Evolutionary conservation across 805 yeast species (phyloP).

Genomic region (Candida pini): DNA sequence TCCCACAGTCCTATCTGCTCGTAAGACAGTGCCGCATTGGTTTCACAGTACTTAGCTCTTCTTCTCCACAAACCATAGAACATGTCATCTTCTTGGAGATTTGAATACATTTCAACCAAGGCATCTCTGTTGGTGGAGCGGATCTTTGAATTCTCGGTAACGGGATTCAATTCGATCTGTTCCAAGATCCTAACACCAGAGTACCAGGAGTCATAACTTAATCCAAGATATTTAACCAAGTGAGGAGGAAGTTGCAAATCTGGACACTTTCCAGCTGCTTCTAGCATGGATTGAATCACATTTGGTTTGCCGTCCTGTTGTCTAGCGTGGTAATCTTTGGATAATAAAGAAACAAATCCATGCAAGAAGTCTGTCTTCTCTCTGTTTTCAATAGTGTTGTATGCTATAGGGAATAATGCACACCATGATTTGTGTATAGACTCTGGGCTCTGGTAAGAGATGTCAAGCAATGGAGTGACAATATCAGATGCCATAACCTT

Average conservation of each 20-base stretch:
- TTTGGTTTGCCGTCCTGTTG: slow-evolving; percentile 85
- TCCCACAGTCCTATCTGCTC: slow-evolving; percentile 97
- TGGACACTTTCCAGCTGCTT: slow-evolving; percentile 72
- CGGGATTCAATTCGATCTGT: slow-evolving; percentile 41
- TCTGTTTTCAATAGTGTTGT: slow-evolving; percentile 64
- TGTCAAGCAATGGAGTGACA: slow-evolving; percentile 65
- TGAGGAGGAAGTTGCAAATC: slow-evolving; percentile 88
- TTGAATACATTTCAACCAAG: slow-evolving; percentile 79
- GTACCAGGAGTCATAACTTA: slow-evolving; percentile 87
- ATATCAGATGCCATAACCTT: slow-evolving; percentile 53
- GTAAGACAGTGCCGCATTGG: slow-evolving; percentile 85
- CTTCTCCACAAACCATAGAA: slow-evolving; percentile 98
- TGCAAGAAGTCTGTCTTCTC: slow-evolving; percentile 84
- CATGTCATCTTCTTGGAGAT: slow-evolving; percentile 91
- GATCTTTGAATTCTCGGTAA: slow-evolving; percentile 62
- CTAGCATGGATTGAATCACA: slow-evolving; percentile 77
- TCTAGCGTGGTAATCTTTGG: slow-evolving; percentile 89
- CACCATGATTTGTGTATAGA: slow-evolving; percentile 83
- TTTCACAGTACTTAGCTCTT: slow-evolving; percentile 89
- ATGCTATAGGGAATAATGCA: slow-evolving; percentile 75
- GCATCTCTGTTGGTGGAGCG: slow-evolving; percentile 88
- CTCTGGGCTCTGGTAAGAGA: slow-evolving; percentile 76
- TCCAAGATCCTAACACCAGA: slow-evolving; percentile 83
- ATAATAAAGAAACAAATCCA: slow-evolving; percentile 66
- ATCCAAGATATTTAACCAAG: slow-evolving; percentile 79